Conservation (phyloP, 345 rosid genomes). For the Salix brachista region DNA sequence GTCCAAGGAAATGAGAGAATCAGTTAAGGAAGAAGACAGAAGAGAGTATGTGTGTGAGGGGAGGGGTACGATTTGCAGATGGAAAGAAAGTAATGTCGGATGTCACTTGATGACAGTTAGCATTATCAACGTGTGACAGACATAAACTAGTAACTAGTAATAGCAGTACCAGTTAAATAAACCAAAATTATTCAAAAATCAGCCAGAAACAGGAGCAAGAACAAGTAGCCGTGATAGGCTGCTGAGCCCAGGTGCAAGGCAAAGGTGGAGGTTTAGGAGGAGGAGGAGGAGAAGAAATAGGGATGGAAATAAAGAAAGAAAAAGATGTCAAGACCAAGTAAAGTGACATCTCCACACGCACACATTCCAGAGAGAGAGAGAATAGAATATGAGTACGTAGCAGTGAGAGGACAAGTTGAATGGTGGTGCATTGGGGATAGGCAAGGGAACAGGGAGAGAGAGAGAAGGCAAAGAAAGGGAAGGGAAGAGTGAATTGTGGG, state of each 20-base stretch:
- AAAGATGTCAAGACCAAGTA: not conserved
- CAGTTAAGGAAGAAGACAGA: conserved; percentile 7
- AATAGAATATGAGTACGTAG: not conserved
- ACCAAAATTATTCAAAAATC: not conserved
- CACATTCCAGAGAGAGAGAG: conserved; percentile 1
- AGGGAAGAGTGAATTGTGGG: conserved; percentile 6
- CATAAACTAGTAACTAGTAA: not conserved
- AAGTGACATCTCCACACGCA: not conserved
- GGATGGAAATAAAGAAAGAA: not conserved
- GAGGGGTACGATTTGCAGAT: conserved; percentile 40
- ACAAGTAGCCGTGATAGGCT: not conserved
- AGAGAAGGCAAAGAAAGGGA: not conserved
- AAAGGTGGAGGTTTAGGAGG: not conserved
- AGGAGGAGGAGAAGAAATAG: not conserved
- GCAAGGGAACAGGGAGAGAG: not conserved
- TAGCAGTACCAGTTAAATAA: not conserved
- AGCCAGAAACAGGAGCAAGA: not conserved
- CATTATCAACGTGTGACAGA: not conserved
- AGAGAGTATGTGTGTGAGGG: conserved; percentile 3
- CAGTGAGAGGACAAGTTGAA: not conserved
- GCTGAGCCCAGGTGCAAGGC: not conserved
- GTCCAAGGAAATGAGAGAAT: not conserved
- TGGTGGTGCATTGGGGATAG: not conserved
- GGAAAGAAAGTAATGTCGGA: conserved; percentile 29
- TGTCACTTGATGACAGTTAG: not conserved